These are phyloP conservation scores for Phragmites australis DNA, from an alignment of 176 grass and related monocot genomes.

Conservation along the genomic window DNA sequence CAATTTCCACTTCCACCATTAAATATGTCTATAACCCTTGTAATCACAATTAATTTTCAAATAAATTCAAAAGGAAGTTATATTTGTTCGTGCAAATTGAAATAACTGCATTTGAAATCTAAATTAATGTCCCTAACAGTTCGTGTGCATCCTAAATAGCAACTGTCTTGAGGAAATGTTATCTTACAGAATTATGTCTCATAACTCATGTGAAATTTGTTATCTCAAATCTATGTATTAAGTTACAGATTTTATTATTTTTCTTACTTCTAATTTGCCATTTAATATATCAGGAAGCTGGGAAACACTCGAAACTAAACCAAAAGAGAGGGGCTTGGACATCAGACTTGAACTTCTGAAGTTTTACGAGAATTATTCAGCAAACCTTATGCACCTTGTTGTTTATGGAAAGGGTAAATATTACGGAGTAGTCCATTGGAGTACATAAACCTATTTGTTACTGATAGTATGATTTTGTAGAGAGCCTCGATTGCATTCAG, in stretches of 20 bases:
- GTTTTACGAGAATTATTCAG: slow-evolving; percentile 92
- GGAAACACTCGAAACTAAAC: slow-evolving; percentile 84
- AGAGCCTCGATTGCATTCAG: slow-evolving; percentile 81
- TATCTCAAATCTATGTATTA: not conserved
- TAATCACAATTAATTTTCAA: not conserved
- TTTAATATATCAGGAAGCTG: slow-evolving; percentile 64
- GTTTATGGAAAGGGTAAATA: slow-evolving; percentile 88
- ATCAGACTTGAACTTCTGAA: slow-evolving; percentile 82
- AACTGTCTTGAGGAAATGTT: not conserved
- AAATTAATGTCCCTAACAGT: not conserved
- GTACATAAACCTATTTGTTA: slow-evolving; percentile 12
- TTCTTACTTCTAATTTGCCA: slow-evolving; percentile 7
- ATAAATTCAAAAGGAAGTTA: not conserved
- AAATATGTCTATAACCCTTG: not conserved
- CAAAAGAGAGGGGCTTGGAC: slow-evolving; percentile 79
- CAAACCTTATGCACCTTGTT: slow-evolving; percentile 95
- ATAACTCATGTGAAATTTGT: not conserved
- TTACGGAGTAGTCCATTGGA: slow-evolving; percentile 11
- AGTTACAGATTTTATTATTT: not conserved
- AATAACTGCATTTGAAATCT: not conserved
- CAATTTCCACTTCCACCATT: not conserved
- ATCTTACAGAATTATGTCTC: not conserved
- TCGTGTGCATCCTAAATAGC: not conserved
- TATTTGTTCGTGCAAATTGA: slow-evolving; percentile 2
- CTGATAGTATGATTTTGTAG: slow-evolving; percentile 47